A percentile compares a stretch with the other conserved stretches of the same genome.
Evolutionary conservation across 768 basidiomycete species (phyloP).

Genomic region (Plicaturopsis crispa): DNA sequence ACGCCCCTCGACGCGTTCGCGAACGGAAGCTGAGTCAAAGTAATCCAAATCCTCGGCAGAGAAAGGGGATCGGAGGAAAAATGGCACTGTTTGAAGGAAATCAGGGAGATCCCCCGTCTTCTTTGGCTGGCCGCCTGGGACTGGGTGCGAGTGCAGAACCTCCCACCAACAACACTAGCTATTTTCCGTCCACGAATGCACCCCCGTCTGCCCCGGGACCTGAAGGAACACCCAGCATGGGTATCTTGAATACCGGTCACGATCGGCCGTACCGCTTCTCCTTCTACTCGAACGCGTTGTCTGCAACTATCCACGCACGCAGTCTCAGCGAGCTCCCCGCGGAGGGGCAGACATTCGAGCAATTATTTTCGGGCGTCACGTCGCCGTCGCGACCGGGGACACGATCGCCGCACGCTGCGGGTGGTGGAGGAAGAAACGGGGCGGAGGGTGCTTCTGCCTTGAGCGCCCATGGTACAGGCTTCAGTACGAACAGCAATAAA

Average conservation of each 20-base stretch:
- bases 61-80: constrained; percentile 67
- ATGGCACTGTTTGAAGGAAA: constrained; percentile 82
- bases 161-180: not conserved
- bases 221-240: constrained; percentile 11
- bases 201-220: constrained; percentile 5
- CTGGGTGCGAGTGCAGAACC: constrained; percentile 7
- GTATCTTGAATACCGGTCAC: constrained; percentile 47
- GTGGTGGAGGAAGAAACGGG: no score
- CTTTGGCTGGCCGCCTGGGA: constrained; percentile 34
- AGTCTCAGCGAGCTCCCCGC: constrained; percentile 90
- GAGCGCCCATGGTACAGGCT: not conserved
- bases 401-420: constrained; percentile 6
- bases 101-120: constrained; percentile 38
- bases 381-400: no score
- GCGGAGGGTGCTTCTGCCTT: constrained; percentile 5
- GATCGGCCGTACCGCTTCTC: constrained; percentile 96
- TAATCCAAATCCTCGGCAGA: constrained; percentile 56
- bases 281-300: constrained; percentile 91
- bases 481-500: not conserved
- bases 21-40: constrained; percentile 87
- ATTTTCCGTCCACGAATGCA: constrained; percentile 12
- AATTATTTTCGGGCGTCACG: constrained; percentile 64
- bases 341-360: constrained; percentile 88
- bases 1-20: constrained; percentile 35
- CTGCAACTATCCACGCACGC: constrained; percentile 91